A percentile compares a stretch with the other conserved stretches of the same genome.
phyloP scores from a whole-genome alignment of 2,329 filamentous ascomycete species.

The Ascocoryne sarcoides region DNA sequence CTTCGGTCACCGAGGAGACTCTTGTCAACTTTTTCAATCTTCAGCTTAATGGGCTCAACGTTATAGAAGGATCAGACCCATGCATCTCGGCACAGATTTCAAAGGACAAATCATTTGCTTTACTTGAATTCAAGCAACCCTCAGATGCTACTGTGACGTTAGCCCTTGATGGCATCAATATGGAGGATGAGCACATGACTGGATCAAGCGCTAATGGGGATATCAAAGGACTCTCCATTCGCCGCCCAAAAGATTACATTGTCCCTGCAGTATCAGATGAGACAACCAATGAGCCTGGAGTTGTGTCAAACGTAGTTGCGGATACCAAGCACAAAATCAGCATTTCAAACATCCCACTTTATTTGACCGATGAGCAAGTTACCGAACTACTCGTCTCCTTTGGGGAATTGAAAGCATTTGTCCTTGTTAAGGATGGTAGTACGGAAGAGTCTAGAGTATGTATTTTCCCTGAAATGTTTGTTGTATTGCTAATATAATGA shows the following conservation, averaged over 20 bases:
- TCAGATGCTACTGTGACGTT: constrained; percentile 86
- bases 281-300: constrained; percentile 62
- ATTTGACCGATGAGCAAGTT: constrained; percentile 85
- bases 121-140: constrained; percentile 83
- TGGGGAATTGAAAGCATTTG: constrained; percentile 85
- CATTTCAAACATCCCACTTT: constrained; percentile 79
- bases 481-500: constrained; percentile 2
- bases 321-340: constrained; percentile 95
- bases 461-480: constrained; percentile 12
- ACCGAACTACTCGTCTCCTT: constrained; percentile 85
- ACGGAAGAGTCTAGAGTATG: constrained; percentile 82
- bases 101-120: constrained; percentile 68
- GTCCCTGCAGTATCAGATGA: constrained; percentile 73
- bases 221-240: constrained; percentile 59
- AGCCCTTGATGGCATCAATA: constrained; percentile 79
- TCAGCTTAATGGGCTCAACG: constrained; percentile 92
- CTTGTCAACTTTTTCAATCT: constrained; percentile 87
- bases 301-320: constrained; percentile 71
- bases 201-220: constrained; percentile 43
- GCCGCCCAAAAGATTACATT: constrained; percentile 93
- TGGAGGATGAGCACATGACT: constrained; percentile 61
- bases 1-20: constrained; percentile 63
- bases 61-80: constrained; percentile 74
- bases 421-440: constrained; percentile 76
- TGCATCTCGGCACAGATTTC: constrained; percentile 79